Evolutionary conservation across 345 rosid genomes (phyloP), one percentile per base, ranked within the genome.

Genomic region (Syzygium oleosum): DNA sequence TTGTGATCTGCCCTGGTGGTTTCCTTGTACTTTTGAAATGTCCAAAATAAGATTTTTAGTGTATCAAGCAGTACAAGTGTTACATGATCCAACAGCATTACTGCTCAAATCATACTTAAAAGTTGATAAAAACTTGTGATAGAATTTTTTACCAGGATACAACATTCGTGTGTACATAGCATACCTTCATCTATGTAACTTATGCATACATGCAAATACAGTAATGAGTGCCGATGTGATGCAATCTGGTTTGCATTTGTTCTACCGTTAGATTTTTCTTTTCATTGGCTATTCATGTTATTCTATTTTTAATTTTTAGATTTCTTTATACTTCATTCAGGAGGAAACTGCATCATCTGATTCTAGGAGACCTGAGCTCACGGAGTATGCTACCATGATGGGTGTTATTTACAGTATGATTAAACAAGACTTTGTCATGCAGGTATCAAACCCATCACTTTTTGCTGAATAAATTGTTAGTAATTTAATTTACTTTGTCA

Each of bases 361-460:
- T 52, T 38, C 54, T 85, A 84, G 87, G 89, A 93, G 90, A 89
- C 88, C 87, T 53, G 88, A 91, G 90, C 85, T 92, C 84, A 91
- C 87, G 61, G 94, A 94, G 86, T 90, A 91, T 86, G 97, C 92
- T 85, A 86, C 91, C 34, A 38, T 94, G 90, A 90, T 95, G 90
- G 97, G 91, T 19, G 88, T 94, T 59, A 89, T 97, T 89, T 96
- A 93, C 87, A 93, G 91, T 55, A 96, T 96, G 98, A 88, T 94
- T 88, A 97, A 96, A 90, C 95, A 95, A 84, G 96, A 97, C 91
- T 91, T 89, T 65, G 87, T 5, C 25, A 96, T 96, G 99, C 99
- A 96, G 98, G 99, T 94, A 87, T 27, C 52, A 56, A 84, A 49
- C 21, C 29, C 55, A 25, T 29, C 51, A 5, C 38, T 41, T n/a